A percentile compares a stretch with the other conserved stretches of the same genome.
These are phyloP conservation scores for Ophioceras dolichostomum DNA, from an alignment of 2,329 filamentous ascomycete genomes.

Conservation along the genomic window DNA sequence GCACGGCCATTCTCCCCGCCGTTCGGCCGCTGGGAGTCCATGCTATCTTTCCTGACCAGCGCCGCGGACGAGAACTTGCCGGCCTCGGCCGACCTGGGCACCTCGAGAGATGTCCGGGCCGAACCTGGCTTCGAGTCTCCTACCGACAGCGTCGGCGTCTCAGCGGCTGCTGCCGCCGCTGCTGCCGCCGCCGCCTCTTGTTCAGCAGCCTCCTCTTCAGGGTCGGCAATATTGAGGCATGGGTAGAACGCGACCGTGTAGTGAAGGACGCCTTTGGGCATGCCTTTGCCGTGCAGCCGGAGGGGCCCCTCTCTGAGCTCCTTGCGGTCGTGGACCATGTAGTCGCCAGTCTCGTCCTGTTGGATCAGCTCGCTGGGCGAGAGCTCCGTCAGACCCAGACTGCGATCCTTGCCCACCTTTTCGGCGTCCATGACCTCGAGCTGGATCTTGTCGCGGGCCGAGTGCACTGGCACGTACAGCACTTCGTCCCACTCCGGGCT, in stretches of 20 bases:
- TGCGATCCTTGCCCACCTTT: slow-evolving; percentile 80
- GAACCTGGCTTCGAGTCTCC: slow-evolving; percentile 1
- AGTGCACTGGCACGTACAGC: slow-evolving; percentile 85
- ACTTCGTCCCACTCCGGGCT: slow-evolving; percentile 95
- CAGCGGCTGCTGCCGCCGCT: slow-evolving; percentile 6
- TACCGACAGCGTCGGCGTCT: slow-evolving; percentile 3
- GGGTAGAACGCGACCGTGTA: slow-evolving; percentile 88
- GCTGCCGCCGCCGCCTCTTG: no score
- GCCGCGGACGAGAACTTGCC: slow-evolving; percentile 30
- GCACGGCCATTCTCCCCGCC: slow-evolving; percentile 14
- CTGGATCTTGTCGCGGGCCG: slow-evolving; percentile 66
- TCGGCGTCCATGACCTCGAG: slow-evolving; percentile 97
- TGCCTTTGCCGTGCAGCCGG: slow-evolving; percentile 58
- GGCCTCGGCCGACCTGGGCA: slow-evolving; percentile 22
- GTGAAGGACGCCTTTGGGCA: slow-evolving; percentile 66
- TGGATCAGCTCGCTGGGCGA: slow-evolving; percentile 65
- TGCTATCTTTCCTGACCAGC: no score
- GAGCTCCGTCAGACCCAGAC: slow-evolving; percentile 71
- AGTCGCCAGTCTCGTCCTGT: slow-evolving; percentile 71
- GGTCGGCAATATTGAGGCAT: slow-evolving; percentile 74
- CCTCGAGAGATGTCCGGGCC: slow-evolving; percentile 16
- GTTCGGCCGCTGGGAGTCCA: no score
- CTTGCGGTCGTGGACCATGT: slow-evolving; percentile 67
- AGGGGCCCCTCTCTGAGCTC: slow-evolving; percentile 53
- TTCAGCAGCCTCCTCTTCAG: slow-evolving; percentile 66